phyloP scores from a whole-genome alignment of 768 basidiomycete genomes.

The Lactarius quietus region DNA sequence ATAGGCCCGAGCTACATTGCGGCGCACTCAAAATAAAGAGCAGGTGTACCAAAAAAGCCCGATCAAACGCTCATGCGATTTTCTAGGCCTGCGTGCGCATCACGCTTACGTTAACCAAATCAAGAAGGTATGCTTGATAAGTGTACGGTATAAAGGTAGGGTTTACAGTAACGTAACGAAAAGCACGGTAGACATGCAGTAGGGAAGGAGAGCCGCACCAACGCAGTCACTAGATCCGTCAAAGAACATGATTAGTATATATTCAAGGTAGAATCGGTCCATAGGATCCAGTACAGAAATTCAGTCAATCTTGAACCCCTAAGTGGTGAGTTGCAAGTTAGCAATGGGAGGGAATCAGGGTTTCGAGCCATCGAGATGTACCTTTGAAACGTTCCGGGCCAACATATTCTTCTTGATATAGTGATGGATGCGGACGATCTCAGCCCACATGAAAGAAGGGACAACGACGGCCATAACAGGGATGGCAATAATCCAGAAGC shows the following conservation, averaged over 20 bases:
- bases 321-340: neutral
- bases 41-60: neutral
- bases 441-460: conserved; percentile 49
- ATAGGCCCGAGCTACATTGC: neutral
- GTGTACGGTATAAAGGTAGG: neutral
- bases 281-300: neutral
- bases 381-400: conserved; percentile 34
- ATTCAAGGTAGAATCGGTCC: neutral
- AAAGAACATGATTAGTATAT: neutral
- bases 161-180: neutral
- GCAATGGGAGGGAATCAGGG: conserved; percentile 10
- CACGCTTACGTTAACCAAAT: neutral
- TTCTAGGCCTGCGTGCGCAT: neutral
- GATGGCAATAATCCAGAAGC: conserved; percentile 65
- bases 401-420: conserved; percentile 44
- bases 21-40: neutral
- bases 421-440: conserved; percentile 45
- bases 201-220: neutral
- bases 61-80: neutral
- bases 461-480: conserved; percentile 55
- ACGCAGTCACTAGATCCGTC: neutral
- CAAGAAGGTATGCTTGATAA: neutral
- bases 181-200: neutral
- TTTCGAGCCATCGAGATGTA: conserved; percentile 23
- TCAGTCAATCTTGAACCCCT: conserved; percentile 6